Conservation (phyloP, 306 rosid species). For the Rosa chinensis region DNA sequence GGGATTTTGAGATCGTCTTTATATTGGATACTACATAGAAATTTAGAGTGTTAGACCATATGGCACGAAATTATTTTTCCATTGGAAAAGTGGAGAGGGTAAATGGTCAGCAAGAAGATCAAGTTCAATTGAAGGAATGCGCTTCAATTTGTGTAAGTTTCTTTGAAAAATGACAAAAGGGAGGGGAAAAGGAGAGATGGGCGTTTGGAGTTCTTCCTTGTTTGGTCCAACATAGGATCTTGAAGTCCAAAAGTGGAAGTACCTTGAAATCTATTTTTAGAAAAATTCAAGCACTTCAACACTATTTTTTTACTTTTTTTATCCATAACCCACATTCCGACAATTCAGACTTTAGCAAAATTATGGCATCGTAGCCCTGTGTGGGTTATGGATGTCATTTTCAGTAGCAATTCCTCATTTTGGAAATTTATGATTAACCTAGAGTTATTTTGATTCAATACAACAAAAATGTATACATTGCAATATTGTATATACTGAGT, state of each 20-base stretch:
- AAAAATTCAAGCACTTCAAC: constrained; percentile 24
- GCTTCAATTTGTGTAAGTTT: background rate
- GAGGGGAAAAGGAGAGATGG: background rate
- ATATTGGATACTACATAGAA: background rate
- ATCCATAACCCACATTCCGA: background rate
- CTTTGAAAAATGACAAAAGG: too few species aligned
- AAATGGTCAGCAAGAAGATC: background rate
- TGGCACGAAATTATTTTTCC: background rate
- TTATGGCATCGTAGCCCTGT: background rate
- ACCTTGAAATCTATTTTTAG: constrained; percentile 7
- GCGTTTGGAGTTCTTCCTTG: constrained; percentile 14
- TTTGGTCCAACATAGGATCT: constrained; percentile 36
- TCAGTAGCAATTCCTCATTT: constrained; percentile 10
- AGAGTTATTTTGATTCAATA: background rate
- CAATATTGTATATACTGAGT: background rate
- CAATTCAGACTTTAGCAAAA: constrained; percentile 13
- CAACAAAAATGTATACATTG: background rate
- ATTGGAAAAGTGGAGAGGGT: background rate
- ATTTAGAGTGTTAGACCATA: background rate
- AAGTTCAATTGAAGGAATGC: background rate
- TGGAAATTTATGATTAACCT: background rate
- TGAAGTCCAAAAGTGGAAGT: constrained; percentile 30
- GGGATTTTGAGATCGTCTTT: background rate
- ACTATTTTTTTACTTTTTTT: constrained; percentile 11
- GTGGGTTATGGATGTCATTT: constrained; percentile 15